Evolutionary conservation across 2,329 filamentous ascomycete genomes (phyloP).

Genomic region (Elsinoe necatrix): DNA sequence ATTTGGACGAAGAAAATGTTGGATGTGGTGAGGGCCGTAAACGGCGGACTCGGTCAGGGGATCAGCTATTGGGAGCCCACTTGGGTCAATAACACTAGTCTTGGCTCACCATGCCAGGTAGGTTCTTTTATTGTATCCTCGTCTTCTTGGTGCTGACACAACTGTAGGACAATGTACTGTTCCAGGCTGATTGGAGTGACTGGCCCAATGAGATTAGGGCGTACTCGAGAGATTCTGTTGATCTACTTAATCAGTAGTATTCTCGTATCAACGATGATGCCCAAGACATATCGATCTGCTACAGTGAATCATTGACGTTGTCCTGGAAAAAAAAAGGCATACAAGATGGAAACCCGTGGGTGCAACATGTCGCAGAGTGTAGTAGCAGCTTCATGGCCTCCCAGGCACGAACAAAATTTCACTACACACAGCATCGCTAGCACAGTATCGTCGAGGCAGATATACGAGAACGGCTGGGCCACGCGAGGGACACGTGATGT

Average conservation of each 20-base stretch:
- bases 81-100: constrained; percentile 25
- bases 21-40: constrained; percentile 17
- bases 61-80: constrained; percentile 29
- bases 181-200: constrained; percentile 26
- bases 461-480: too few species aligned
- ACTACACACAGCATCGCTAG: too few species aligned
- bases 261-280: too few species aligned
- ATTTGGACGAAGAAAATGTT: constrained; percentile 26
- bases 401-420: too few species aligned
- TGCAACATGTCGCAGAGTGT: too few species aligned
- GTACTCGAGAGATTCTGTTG: constrained; percentile 27
- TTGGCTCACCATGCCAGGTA: constrained; percentile 24
- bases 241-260: constrained; percentile 21
- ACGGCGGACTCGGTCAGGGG: constrained; percentile 24
- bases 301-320: too few species aligned
- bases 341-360: too few species aligned
- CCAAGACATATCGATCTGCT: too few species aligned
- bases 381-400: too few species aligned
- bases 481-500: too few species aligned
- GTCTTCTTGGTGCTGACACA: background rate
- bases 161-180: constrained; percentile 23
- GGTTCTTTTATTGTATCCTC: background rate
- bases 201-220: constrained; percentile 21
- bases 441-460: too few species aligned
- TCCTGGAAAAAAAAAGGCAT: too few species aligned